Evolutionary conservation across 1,284 basidiomycete species (phyloP).

Genomic region (Xerocomus nothofagi): DNA sequence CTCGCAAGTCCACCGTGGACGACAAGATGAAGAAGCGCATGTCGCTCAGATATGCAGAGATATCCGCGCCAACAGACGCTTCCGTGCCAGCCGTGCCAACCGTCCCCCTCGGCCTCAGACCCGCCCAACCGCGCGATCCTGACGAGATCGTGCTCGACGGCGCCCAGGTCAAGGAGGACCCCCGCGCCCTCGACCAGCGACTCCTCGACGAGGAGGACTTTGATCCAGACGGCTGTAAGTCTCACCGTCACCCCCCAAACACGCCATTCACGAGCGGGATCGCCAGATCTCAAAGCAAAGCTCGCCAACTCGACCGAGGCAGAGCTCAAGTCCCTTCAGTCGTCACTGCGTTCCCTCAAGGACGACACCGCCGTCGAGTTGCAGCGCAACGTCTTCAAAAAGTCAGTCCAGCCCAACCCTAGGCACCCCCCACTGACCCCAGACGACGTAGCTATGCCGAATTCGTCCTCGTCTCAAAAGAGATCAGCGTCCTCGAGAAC

Average conservation of each 20-base stretch:
- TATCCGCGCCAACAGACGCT: slow-evolving; percentile 61
- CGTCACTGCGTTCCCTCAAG: slow-evolving; percentile 62
- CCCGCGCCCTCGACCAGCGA: slow-evolving; percentile 49
- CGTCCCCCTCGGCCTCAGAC: slow-evolving; percentile 46
- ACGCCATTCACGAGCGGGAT: slow-evolving; percentile 1
- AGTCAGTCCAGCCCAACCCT: slow-evolving; percentile 47
- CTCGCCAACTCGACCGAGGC: slow-evolving; percentile 80
- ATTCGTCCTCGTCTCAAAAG: slow-evolving; percentile 95
- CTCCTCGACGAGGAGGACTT: slow-evolving; percentile 74
- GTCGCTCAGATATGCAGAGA: slow-evolving; percentile 87
- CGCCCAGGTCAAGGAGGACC: slow-evolving; percentile 46
- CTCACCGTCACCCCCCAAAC: neutral
- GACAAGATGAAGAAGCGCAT: slow-evolving; percentile 94
- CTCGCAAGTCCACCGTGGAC: slow-evolving; percentile 74
- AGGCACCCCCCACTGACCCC: slow-evolving; percentile 1
- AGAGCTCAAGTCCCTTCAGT: slow-evolving; percentile 71
- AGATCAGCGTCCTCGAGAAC: slow-evolving; percentile 94
- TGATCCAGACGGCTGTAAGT: slow-evolving; percentile 79
- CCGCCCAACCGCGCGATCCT: slow-evolving; percentile 36
- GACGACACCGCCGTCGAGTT: slow-evolving; percentile 70
- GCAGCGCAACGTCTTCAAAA: slow-evolving; percentile 87
- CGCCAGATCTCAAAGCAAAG: slow-evolving; percentile 68
- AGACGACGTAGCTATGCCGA: slow-evolving; percentile 77
- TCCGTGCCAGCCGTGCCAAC: slow-evolving; percentile 58
- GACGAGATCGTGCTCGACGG: slow-evolving; percentile 47